phyloP scores from a whole-genome alignment of 1,284 basidiomycete genomes.

The Phlebopus sp. region DNA sequence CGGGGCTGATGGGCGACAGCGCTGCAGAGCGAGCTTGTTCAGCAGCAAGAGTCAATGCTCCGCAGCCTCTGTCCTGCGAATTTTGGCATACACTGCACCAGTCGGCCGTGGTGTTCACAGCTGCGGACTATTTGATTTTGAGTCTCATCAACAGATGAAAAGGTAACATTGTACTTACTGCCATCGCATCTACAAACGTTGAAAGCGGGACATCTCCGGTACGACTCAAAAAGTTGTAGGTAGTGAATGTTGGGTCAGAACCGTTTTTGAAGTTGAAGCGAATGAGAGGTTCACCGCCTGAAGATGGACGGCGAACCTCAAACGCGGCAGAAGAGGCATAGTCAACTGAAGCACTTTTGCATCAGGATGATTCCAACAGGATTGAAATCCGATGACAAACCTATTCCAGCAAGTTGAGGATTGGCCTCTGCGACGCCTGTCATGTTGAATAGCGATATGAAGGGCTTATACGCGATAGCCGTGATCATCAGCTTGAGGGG shows the following conservation, averaged over 20 bases:
- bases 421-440: slow-evolving; percentile 53
- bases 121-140: slow-evolving; percentile 37
- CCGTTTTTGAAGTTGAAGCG: slow-evolving; percentile 83
- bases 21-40: slow-evolving; percentile 29
- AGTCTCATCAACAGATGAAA: not conserved
- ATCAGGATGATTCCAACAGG: slow-evolving; percentile 14
- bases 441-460: slow-evolving; percentile 80
- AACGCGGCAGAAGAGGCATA: slow-evolving; percentile 71
- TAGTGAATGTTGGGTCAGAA: slow-evolving; percentile 51
- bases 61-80: slow-evolving; percentile 54
- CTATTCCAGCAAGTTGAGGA: slow-evolving; percentile 61
- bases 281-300: slow-evolving; percentile 50
- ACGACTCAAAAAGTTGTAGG: slow-evolving; percentile 61
- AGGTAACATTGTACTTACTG: slow-evolving; percentile 33
- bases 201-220: slow-evolving; percentile 57
- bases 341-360: slow-evolving; percentile 47
- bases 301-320: slow-evolving; percentile 57
- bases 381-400: slow-evolving; percentile 35
- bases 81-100: slow-evolving; percentile 64
- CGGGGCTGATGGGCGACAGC: slow-evolving; percentile 45
- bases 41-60: slow-evolving; percentile 40
- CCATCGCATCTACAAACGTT: slow-evolving; percentile 50
- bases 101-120: slow-evolving; percentile 49
- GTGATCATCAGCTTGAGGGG: slow-evolving; percentile 65
- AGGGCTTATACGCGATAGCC: slow-evolving; percentile 78